Percentiles rank a stretch among this genome's conserved stretches.
These are phyloP conservation scores for Curvularia sp. DNA, from an alignment of 2,329 filamentous ascomycete genomes.

Conservation along the genomic window DNA sequence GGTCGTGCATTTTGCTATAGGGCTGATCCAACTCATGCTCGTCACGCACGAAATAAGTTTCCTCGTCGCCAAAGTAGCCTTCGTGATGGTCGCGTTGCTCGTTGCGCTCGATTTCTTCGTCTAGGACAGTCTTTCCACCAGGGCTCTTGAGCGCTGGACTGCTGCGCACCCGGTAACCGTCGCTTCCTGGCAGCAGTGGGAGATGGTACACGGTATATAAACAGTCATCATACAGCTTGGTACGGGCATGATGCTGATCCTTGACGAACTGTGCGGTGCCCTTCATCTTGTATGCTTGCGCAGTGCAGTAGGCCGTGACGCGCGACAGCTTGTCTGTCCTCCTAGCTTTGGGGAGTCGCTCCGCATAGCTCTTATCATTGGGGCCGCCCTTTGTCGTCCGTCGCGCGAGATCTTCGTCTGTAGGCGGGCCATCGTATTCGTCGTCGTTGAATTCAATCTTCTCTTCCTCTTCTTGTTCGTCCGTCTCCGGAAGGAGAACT, in stretches of 20 bases:
- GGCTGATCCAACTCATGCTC: constrained; percentile 40
- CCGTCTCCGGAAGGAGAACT: constrained; percentile 88
- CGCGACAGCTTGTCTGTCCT: constrained; percentile 86
- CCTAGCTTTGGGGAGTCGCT: constrained; percentile 86
- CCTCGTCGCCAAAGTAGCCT: constrained; percentile 83
- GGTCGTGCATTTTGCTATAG: constrained; percentile 28
- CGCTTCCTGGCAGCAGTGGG: constrained; percentile 81
- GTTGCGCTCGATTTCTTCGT: constrained; percentile 94
- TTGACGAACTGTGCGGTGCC: constrained; percentile 87
- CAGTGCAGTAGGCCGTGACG: constrained; percentile 95
- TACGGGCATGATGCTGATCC: constrained; percentile 85
- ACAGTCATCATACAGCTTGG: constrained; percentile 97
- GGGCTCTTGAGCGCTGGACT: constrained; percentile 92
- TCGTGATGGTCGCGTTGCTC: constrained; percentile 89
- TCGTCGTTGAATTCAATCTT: constrained; percentile 63
- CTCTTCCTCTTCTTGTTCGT: constrained; percentile 61
- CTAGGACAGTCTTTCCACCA: constrained; percentile 88
- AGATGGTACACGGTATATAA: constrained; percentile 95
- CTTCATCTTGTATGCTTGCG: constrained; percentile 89
- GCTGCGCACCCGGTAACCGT: constrained; percentile 87
- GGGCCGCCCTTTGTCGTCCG: constrained; percentile 70
- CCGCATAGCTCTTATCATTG: constrained; percentile 86
- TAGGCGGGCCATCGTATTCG: constrained; percentile 65
- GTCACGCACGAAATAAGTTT: constrained; percentile 57
- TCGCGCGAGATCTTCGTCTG: constrained; percentile 69